Conservation (phyloP, 176 grass and related monocot species). For the Eragrostis curvula region DNA sequence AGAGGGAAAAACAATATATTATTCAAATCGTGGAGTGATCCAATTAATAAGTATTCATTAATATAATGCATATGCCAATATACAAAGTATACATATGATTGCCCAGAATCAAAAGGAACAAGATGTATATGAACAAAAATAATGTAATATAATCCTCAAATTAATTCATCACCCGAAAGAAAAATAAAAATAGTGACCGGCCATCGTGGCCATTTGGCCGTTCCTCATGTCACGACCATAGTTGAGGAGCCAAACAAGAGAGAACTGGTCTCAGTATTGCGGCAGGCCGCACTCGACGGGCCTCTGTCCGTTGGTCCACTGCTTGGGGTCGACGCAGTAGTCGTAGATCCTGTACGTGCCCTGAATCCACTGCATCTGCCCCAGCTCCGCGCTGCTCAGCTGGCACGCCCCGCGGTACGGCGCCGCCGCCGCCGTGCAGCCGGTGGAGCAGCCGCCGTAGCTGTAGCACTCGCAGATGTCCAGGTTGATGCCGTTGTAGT, state of each 20-base stretch:
- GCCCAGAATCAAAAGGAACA: background rate
- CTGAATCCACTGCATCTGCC: conserved; percentile 52
- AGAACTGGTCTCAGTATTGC: conserved; percentile 8
- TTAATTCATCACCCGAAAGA: background rate
- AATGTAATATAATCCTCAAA: background rate
- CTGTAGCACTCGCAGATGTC: conserved; percentile 47
- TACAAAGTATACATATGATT: background rate
- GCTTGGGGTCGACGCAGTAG: conserved; percentile 61
- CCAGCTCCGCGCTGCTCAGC: conserved; percentile 30
- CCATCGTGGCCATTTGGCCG: background rate
- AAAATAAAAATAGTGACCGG: background rate
- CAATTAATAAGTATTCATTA: background rate
- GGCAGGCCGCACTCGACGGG: conserved; percentile 55
- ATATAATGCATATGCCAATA: background rate
- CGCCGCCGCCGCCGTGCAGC: conserved; percentile 26
- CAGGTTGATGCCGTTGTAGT: conserved; percentile 46
- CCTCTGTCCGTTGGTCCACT: conserved; percentile 26
- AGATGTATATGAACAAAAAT: background rate
- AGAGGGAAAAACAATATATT: background rate
- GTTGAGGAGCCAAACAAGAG: background rate
- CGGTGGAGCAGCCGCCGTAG: background rate
- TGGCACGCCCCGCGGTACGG: background rate
- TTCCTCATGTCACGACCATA: background rate
- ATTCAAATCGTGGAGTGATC: background rate
- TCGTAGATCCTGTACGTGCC: conserved; percentile 60